Evolutionary conservation across 2,329 filamentous ascomycete species (phyloP), one percentile per base, ranked within the genome.

Genomic region (Tolypocladium amazonense): DNA sequence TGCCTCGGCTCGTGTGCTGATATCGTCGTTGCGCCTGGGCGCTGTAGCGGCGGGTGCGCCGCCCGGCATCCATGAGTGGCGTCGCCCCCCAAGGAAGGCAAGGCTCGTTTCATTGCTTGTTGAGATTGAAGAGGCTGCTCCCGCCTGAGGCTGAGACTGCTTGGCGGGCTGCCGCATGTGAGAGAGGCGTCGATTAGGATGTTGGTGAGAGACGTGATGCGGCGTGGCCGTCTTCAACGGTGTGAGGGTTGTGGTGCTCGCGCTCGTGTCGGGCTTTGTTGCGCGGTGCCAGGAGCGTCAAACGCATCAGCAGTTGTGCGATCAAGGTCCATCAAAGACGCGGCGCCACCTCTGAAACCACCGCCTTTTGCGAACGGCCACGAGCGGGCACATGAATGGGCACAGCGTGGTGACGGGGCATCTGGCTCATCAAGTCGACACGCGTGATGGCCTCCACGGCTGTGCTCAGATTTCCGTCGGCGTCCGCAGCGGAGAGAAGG

Each of bases 21-120:
- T 15, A 11, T 15, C 20, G 50, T 53, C 20, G 50, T 35, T 37
- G 15, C 30, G 27, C 6, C 33, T n/a, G 15, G 47, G 47, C 18
- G 27, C 18, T 9, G 27, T 18, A 18, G 18, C n/a, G 27, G 15
- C 18, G 47, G 27, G 15, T 33, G 47, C 50, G 30, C 50, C 50
- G 11, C 43, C 58, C 37, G 62, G 63, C 66, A 71, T 69, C 70
- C 70, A 71, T 54, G 67, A 59, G 30, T 52, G 73, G 60, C 68
- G 69, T 52, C 69, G 71, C 56, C 70, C 68, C 47, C 74, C 72
- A 27, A 77, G 65, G 62, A 76, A 75, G 33, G 69, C 62, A 60
- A 76, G 74, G 58, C 76, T 58, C 1, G 77, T 78, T 54, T 72
- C 71, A 65, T 79, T 79, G 5, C 73, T 73, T 30, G 70, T 70